These are phyloP conservation scores for Fagopyrum homotropicum DNA, from an alignment of 148 eudicot genomes.

Conservation along the genomic window DNA sequence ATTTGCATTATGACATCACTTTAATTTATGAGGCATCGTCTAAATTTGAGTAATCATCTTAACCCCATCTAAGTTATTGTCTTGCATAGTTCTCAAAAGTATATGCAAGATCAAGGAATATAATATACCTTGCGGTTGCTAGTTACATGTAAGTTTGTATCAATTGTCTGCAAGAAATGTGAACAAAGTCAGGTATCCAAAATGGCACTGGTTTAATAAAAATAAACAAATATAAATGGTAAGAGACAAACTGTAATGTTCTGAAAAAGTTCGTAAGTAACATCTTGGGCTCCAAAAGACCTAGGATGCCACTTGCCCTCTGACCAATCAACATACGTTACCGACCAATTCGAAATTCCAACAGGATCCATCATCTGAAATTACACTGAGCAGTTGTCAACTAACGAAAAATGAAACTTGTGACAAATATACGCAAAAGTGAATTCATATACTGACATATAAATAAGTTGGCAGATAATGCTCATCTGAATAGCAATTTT, in stretches of 20 bases:
- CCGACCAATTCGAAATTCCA: conserved; percentile 14
- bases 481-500: conserved; percentile 14
- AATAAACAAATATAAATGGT: background rate
- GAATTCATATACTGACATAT: conserved; percentile 8
- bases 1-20: background rate
- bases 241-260: conserved; percentile 9
- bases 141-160: conserved; percentile 12
- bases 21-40: background rate
- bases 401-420: background rate
- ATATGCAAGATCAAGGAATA: background rate
- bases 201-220: background rate
- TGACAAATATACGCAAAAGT: background rate
- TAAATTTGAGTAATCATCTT: background rate
- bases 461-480: conserved; percentile 13
- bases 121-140: conserved; percentile 12
- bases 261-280: conserved; percentile 11
- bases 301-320: conserved; percentile 17
- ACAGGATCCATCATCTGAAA: conserved; percentile 14
- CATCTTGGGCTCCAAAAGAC: conserved; percentile 9
- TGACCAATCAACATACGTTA: conserved; percentile 12
- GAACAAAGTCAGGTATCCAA: background rate
- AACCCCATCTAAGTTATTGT: background rate
- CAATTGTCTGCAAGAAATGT: conserved; percentile 12
- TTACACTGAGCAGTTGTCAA: background rate
- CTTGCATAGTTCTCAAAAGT: background rate